Percentiles rank a stretch among this genome's conserved stretches.
These are phyloP conservation scores for Puccinia coronata DNA, from an alignment of 1,284 basidiomycete genomes.

Conservation along the genomic window DNA sequence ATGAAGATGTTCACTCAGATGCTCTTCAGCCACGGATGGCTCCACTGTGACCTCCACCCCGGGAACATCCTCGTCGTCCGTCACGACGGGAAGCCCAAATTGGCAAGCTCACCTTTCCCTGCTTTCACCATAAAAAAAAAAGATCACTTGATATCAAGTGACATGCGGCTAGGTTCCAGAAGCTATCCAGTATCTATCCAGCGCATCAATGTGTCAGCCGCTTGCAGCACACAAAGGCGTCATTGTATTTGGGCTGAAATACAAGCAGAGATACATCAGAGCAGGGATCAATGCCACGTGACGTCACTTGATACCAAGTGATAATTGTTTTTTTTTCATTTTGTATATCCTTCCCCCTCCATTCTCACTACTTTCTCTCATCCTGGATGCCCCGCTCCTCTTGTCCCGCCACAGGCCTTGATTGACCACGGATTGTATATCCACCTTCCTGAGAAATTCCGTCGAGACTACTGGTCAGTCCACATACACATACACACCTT, in stretches of 20 bases:
- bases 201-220: too few relatives aligned
- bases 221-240: too few relatives aligned
- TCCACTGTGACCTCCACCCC: constrained; percentile 68
- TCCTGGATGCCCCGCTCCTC: not conserved
- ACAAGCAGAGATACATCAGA: too few relatives aligned
- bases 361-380: not conserved
- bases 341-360: too few relatives aligned
- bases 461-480: constrained; percentile 52
- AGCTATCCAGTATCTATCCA: too few relatives aligned
- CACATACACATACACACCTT: not conserved
- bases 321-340: too few relatives aligned
- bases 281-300: too few relatives aligned
- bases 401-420: too few relatives aligned
- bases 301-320: too few relatives aligned
- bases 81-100: constrained; percentile 8
- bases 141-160: too few relatives aligned
- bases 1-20: constrained; percentile 71
- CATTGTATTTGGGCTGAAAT: too few relatives aligned
- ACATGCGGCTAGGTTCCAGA: too few relatives aligned
- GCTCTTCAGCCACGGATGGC: constrained; percentile 86
- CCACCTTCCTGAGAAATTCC: constrained; percentile 54
- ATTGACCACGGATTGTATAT: constrained; percentile 80
- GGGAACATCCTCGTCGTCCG: constrained; percentile 75
- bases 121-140: not conserved
- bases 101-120: not conserved